Base-by-base conservation (phyloP, 108 stramenopile species). In the Licmophora abbreviata region DNA sequence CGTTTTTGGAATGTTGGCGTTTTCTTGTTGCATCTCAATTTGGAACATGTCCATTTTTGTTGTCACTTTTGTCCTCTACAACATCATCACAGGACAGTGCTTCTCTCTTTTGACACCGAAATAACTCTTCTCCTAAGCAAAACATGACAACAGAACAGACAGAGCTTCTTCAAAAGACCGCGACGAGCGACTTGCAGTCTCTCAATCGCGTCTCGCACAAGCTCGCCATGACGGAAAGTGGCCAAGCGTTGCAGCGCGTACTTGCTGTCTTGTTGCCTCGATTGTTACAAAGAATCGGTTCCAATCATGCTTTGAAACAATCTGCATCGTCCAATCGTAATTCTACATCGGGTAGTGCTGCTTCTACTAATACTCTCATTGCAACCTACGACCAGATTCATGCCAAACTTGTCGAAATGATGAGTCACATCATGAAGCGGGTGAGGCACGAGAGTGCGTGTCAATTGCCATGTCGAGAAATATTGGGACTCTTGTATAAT, bases 351-450 rank as follows among this genome's bases (percentile, higher is more conserved):
- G 9, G 9, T 20, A 20, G 24, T 14, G 20, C 44, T 31, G 40
- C 35, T 31, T 38, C 40, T 24, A 31, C 21, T 5, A 43, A 48
- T 14, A 43, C 4, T 31, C 29, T 44, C 0, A 28, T 46, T 29
- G 35, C 24, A 8, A 21, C 56, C 8, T 61, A 68, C 30, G 61
- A 81, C 14, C 59, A 73, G 30, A 90, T 80, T 30, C 83, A 90
- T 49, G 41, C 56, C 23, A 79, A 79, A 37, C 55, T 85, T 24
- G 68, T 85, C 29, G 82, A 85, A 58, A 85, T 83, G 68, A 21
- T 90, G 18, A 56, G 61, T 6, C 88, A 90, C 55, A 63, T 50
- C 26, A 81, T 85, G 76, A 90, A 85, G 64, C 81, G 88, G 47
- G 76, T 83, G 1, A 49, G 79, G 41, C 77, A 76, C 17, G 81